A percentile compares a stretch with the other conserved stretches of the same genome.
These are phyloP conservation scores for Kwoniella mangroviensis DNA, from an alignment of 768 basidiomycete species.

Conservation along the genomic window DNA sequence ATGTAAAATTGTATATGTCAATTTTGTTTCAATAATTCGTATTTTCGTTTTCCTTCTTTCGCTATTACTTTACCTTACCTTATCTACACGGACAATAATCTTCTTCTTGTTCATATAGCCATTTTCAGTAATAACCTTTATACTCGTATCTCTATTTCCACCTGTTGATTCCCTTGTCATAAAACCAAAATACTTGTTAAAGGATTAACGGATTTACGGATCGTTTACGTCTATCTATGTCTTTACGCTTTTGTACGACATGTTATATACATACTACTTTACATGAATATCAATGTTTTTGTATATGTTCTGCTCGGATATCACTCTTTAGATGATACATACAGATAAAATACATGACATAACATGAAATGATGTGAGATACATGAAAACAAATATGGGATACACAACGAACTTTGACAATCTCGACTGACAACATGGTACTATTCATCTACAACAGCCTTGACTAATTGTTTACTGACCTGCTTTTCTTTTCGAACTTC, in stretches of 20 bases:
- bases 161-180: too few species aligned
- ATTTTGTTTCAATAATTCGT: too few species aligned
- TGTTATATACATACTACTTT: background rate
- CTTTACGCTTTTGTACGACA: slow-evolving; percentile 4
- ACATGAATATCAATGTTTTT: background rate
- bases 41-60: background rate
- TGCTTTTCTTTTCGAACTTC: too few species aligned
- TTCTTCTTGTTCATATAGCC: background rate
- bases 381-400: background rate
- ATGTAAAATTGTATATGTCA: too few species aligned
- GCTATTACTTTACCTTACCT: background rate
- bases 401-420: background rate
- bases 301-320: background rate
- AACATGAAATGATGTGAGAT: background rate
- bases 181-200: too few species aligned
- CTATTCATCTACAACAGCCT: background rate
- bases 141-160: too few species aligned
- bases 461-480: too few species aligned
- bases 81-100: background rate
- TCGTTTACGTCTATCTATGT: background rate
- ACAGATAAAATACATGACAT: background rate
- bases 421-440: background rate
- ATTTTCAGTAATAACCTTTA: too few species aligned
- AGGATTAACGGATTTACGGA: background rate
- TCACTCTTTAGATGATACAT: background rate